Percentiles rank a stretch among this genome's conserved stretches.
These are phyloP conservation scores for Pholiota adiposa DNA, from an alignment of 1,284 basidiomycete genomes.

Conservation along the genomic window DNA sequence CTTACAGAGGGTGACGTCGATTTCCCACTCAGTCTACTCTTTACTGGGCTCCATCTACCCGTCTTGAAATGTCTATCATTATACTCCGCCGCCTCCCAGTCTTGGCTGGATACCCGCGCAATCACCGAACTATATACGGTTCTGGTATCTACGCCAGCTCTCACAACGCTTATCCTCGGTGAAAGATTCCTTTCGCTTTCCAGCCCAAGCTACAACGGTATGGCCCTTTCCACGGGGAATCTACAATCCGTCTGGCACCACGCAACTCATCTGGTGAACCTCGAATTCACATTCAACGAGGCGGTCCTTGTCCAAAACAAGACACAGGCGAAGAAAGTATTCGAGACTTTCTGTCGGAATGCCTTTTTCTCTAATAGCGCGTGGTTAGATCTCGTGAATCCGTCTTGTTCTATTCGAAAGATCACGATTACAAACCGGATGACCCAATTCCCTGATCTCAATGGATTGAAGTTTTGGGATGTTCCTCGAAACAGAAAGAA, in stretches of 20 bases:
- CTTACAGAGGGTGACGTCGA: neutral
- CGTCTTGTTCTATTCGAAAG: neutral
- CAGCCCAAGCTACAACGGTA: neutral
- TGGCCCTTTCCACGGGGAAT: too few relatives aligned
- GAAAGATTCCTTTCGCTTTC: neutral
- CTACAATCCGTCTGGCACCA: neutral
- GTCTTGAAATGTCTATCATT: neutral
- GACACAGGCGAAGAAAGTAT: neutral
- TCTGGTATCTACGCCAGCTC: neutral
- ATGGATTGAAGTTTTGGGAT: too few relatives aligned
- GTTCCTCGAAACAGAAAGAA: too few relatives aligned
- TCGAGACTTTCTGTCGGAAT: neutral
- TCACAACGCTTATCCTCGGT: neutral
- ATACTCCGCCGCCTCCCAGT: neutral
- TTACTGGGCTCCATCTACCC: neutral
- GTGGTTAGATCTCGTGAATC: neutral
- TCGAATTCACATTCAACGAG: neutral
- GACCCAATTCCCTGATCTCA: too few relatives aligned
- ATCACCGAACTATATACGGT: neutral
- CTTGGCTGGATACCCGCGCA: neutral
- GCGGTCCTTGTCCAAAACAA: too few relatives aligned
- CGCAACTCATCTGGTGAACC: neutral
- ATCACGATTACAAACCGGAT: neutral
- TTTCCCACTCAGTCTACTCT: neutral
- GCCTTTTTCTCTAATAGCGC: neutral